Conservation (phyloP, 2,329 filamentous ascomycete genomes). For the Phoma sp. region DNA sequence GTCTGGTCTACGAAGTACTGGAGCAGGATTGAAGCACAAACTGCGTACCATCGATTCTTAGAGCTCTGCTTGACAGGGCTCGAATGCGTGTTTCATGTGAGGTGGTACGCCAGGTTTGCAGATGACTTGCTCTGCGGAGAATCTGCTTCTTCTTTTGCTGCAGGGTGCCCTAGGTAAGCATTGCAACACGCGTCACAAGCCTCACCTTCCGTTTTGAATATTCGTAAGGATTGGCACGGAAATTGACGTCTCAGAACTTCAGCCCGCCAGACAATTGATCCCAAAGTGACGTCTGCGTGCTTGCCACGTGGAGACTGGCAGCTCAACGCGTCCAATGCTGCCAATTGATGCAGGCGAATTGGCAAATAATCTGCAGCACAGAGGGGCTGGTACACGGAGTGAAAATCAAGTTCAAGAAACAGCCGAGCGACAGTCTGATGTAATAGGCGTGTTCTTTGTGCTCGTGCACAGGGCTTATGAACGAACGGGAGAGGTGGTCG, state of each 20-base stretch:
- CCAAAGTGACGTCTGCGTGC: conserved; percentile 20
- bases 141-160: not conserved
- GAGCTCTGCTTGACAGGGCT: conserved; percentile 1
- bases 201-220: conserved; percentile 3
- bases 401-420: conserved; percentile 34
- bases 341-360: conserved; percentile 33
- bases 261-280: conserved; percentile 9
- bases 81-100: conserved; percentile 1
- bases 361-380: conserved; percentile 33
- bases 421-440: conserved; percentile 39
- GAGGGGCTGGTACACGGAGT: conserved; percentile 45
- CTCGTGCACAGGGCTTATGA: conserved; percentile 39
- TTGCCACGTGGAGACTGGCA: conserved; percentile 17
- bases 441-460: conserved; percentile 33
- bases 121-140: not conserved
- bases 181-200: conserved; percentile 5
- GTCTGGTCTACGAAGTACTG: conserved; percentile 1
- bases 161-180: conserved; percentile 2
- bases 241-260: conserved; percentile 15
- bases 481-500: conserved; percentile 18
- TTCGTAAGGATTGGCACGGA: conserved; percentile 5
- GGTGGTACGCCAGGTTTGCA: not conserved
- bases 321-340: conserved; percentile 29
- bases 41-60: not conserved
- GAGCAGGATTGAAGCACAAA: not conserved